Conservation (phyloP, 2,329 filamentous ascomycete genomes). For the Cryphonectria nitschkei region DNA sequence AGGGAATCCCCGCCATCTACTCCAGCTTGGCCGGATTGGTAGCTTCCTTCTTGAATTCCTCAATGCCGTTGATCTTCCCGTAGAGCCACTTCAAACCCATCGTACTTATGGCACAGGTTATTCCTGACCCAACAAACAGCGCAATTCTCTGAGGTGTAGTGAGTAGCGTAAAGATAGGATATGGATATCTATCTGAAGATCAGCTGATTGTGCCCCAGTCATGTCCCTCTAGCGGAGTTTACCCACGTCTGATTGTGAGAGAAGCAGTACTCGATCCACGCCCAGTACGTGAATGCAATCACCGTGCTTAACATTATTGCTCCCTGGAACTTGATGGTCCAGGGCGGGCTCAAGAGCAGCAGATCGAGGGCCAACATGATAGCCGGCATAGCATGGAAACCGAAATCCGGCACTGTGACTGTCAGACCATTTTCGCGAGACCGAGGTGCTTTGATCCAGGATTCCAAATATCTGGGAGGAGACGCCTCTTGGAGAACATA, state of each 20-base stretch:
- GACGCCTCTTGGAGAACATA: background rate
- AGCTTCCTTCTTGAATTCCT: constrained; percentile 44
- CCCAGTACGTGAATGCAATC: constrained; percentile 72
- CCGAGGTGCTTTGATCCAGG: background rate
- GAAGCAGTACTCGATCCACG: constrained; percentile 76
- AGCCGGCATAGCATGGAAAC: constrained; percentile 67
- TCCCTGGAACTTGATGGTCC: constrained; percentile 65
- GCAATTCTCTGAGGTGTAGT: constrained; percentile 66
- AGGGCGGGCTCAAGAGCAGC: constrained; percentile 72
- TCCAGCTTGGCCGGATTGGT: constrained; percentile 38
- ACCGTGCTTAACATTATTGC: constrained; percentile 60
- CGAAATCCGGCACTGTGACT: constrained; percentile 55
- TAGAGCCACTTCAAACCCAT: constrained; percentile 71
- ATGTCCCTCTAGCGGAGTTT: background rate
- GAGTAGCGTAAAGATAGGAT: constrained; percentile 78
- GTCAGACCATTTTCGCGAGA: background rate
- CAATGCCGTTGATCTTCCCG: constrained; percentile 64
- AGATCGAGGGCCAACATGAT: constrained; percentile 67
- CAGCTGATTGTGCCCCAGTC: constrained; percentile 1
- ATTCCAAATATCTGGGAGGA: background rate
- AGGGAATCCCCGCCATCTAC: constrained; percentile 13
- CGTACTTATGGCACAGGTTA: constrained; percentile 73
- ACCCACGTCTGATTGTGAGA: constrained; percentile 66
- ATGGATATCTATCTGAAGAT: constrained; percentile 68
- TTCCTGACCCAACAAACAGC: constrained; percentile 71